Conservation (phyloP, 352 stramenopile genomes). For the Pythium folliculosum region DNA sequence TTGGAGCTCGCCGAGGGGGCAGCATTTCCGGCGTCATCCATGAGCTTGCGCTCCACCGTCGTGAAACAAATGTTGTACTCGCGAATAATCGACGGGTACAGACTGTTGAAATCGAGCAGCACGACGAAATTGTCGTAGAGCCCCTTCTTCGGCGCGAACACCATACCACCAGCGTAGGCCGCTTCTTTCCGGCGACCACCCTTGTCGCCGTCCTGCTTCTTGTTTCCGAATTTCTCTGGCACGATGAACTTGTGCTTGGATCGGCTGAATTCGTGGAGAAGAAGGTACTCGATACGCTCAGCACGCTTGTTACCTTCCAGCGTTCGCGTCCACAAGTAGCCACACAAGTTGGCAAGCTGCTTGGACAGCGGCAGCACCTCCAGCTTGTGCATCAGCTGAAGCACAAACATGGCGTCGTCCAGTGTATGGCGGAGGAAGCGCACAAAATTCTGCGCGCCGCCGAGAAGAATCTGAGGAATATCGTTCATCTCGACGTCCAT, state of each 20-base stretch:
- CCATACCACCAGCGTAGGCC: conserved; percentile 98
- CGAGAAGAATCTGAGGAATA: conserved; percentile 92
- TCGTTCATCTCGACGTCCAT: conserved; percentile 96
- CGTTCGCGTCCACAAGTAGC: conserved; percentile 97
- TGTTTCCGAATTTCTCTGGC: conserved; percentile 92
- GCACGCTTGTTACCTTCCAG: conserved; percentile 96
- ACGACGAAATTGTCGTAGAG: conserved; percentile 99
- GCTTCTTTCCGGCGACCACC: conserved; percentile 65
- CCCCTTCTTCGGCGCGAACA: conserved; percentile 99
- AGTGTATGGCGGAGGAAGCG: conserved; percentile 94
- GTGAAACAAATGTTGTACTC: conserved; percentile 99
- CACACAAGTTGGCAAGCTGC: conserved; percentile 98
- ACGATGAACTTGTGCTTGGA: conserved; percentile 97
- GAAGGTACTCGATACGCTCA: conserved; percentile 98
- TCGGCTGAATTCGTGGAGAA: conserved; percentile 98
- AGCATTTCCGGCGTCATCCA: conserved; percentile 45
- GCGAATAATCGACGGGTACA: conserved; percentile 99
- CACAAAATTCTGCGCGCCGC: conserved; percentile 89
- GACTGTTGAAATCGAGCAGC: conserved; percentile 99
- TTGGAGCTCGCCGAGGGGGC: conserved; percentile 21
- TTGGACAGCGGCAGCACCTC: conserved; percentile 98
- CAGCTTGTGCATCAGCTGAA: conserved; percentile 97
- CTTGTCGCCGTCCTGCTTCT: conserved; percentile 67
- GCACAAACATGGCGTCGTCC: conserved; percentile 96
- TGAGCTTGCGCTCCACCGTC: conserved; percentile 92